Base-by-base conservation (phyloP, 1,284 basidiomycete genomes). In the Caloboletus firmus region DNA sequence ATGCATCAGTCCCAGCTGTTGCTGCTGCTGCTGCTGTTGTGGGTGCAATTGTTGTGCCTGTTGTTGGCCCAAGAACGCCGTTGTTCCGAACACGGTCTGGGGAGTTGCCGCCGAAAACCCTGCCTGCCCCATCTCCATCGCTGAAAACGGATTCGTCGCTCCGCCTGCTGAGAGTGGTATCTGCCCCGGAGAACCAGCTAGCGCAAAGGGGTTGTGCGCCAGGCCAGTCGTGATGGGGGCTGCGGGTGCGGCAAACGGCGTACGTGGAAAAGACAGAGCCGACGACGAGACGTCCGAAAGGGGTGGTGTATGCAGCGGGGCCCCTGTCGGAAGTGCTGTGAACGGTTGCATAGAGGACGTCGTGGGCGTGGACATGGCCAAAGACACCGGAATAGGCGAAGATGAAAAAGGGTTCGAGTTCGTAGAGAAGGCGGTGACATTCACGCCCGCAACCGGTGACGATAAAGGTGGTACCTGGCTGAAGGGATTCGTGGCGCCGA, bases 401-500 rank as follows among this genome's bases (percentile, higher is more conserved):
- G 57, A 31, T 13, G 59, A 36, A 48, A 69, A 68, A 1, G 61
- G 54, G 45, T 57, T 68, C 30, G 58, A 45, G 18, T 28, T 47
- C 18, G 49, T 36, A 7, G 43, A 24, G 28, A 52, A 57, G 8
- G 48, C 4, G 2, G 57, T 37, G 20, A 47, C 37, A n/a, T 36
- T 66, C 13, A 34, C 6, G 22, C 22, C 37, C 6, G 37, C 20
- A 10, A 40, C 24, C 13, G 34, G 32, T 11, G 46, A 51, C 17
- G 51, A 28, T 26, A 52, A 32, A 6, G 46, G 15, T 15, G 36
- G 35, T 31, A 4, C 31, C 5, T 55, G 67, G 35, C 49, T 58
- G 18, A 69, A 66, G 13, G 65, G 67, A 41, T 66, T 69, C 13
- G 51, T 53, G 24, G 30, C 20, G 5, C 55, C 39, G 15, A 54